Base-by-base conservation (phyloP, 345 rosid genomes). In the Ceriops decandra region DNA sequence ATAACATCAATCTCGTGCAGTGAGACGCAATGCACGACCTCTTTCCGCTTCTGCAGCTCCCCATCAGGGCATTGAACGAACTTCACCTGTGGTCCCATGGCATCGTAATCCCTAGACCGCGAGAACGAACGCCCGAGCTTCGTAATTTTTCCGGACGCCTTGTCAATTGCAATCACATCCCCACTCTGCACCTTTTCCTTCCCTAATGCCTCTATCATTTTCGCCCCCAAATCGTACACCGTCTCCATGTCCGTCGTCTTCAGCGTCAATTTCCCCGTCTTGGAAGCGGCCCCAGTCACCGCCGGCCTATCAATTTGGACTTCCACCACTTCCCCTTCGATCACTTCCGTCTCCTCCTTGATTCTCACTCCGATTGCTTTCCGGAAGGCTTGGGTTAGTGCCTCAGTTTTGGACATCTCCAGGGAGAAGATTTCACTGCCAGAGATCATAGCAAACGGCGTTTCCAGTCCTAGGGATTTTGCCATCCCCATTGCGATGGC, bases 401-500 rank as follows among this genome's bases (percentile, higher is more conserved):
- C 98, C 71, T 93, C 98, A 0, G 98, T 93, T 51, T 91, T 93
- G 2, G 98, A 93, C 96, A 93, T 91, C 42, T 91, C 96, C 1
- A 93, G 83, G 1, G 97, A 91, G 85, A 91, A 93, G 42, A 93
- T 83, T 77, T 93, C 98, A 61, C 96, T 89, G 2, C 76, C 97
- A 1, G 96, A 88, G 56, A 91, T 85, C 96, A 91, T 89, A 0
- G 98, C 90, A 51, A 93, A 93, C 27, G 98, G 98, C 27, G 98
- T 93, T 69, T 93, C 98, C 21, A 84, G 82, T 16, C 98, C 98
- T 0, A 93, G 87, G 5, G 98, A 93, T 73, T 91, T 93, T 19
- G 98, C 98, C 93, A 93, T 88, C 16, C 98, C 98, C 96, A 93
- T 93, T 0, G 98, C 98, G 28, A 91, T 93, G 20, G 98, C 98